Base-by-base conservation (phyloP, 164 flowering plant genomes). In the Litsea cubeba region DNA sequence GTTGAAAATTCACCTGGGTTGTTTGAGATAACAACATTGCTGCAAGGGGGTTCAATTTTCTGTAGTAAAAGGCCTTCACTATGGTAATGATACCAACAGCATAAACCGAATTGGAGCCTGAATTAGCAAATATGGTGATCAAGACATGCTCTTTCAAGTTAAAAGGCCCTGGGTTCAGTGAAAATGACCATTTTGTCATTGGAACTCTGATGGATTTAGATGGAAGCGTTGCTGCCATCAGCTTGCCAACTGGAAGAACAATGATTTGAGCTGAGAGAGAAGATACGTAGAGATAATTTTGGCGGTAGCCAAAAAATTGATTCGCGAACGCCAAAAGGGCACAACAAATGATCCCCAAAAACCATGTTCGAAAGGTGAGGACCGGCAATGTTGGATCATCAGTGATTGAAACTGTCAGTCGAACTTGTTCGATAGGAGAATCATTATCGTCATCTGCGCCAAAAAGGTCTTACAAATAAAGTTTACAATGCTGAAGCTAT, bases 181-280 rank as follows among this genome's bases (percentile, higher is more conserved):
- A 76, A 40, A 76, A 76, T 0, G 88, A 74, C 91, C 85, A 84
- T 1, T 75, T 79, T 6, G 86, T 79, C 23, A 77, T 28, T 0
- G 90, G 92, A 30, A 87, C 14, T 3, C 23, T 24, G 20, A 87
- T 4, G 0, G 23, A 23, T 26, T 23, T 80, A 3, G 63, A 66
- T 0, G 93, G 91, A 15, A 91, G 83, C 1, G 78, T 79, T 3
- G 85, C 80, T 0, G 94, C 91, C 91, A 91, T 85, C 1, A 91
- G 66, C 74, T 76, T 66, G 7, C 69, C 75, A 3, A 73, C n/a
- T 5, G 69, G 75, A 6, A 73, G 51, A 22, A 63, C 24, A 12
- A 73, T 11, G n/a, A 73, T 65, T 8, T 73, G 57, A 25, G 69
- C 70, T 8, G 68, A 40, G 30, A 24, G 26, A 12, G 72, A 15